A percentile compares a stretch with the other conserved stretches of the same genome.
Evolutionary conservation across 2,329 filamentous ascomycete species (phyloP).

Genomic region (Cryphonectria japonica): DNA sequence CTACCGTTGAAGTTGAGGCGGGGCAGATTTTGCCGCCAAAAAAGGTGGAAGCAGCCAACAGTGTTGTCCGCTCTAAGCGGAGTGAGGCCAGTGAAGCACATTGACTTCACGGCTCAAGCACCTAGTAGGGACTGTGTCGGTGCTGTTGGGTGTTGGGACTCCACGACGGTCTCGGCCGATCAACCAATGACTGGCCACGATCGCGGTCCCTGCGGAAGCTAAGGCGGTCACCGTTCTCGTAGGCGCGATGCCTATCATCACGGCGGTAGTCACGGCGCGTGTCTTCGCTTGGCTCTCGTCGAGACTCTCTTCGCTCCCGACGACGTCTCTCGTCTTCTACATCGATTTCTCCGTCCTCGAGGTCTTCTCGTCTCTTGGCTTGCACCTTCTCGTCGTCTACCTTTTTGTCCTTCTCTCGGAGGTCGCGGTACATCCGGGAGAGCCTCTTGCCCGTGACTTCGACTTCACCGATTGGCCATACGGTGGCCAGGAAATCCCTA

Average conservation of each 20-base stretch:
- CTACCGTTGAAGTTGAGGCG: background rate
- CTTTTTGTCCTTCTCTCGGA: conserved; percentile 40
- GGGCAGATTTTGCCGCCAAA: background rate
- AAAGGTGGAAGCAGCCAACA: background rate
- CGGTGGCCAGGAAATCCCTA: conserved; percentile 45
- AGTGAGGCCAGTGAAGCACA: background rate
- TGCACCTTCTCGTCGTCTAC: conserved; percentile 35
- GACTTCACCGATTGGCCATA: conserved; percentile 44
- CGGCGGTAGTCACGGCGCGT: conserved; percentile 38
- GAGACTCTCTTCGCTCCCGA: conserved; percentile 24
- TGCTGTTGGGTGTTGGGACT: conserved; percentile 36
- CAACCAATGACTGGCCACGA: conserved; percentile 32
- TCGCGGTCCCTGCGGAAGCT: conserved; percentile 37
- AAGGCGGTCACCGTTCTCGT: conserved; percentile 38
- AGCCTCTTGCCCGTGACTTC: conserved; percentile 42
- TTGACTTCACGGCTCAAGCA: background rate
- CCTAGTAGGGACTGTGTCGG: conserved; percentile 38
- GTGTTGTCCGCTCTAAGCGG: background rate
- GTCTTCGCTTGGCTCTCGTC: conserved; percentile 32
- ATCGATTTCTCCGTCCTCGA: conserved; percentile 45
- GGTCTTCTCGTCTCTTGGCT: conserved; percentile 37
- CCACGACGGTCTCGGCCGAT: conserved; percentile 36
- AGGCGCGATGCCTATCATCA: conserved; percentile 37
- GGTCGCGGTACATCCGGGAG: conserved; percentile 42
- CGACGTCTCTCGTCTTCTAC: conserved; percentile 41